Percentiles rank a stretch among this genome's conserved stretches.
Conservation (phyloP, 805 yeast genomes). For the Grigorovia transvaalensis region DNA sequence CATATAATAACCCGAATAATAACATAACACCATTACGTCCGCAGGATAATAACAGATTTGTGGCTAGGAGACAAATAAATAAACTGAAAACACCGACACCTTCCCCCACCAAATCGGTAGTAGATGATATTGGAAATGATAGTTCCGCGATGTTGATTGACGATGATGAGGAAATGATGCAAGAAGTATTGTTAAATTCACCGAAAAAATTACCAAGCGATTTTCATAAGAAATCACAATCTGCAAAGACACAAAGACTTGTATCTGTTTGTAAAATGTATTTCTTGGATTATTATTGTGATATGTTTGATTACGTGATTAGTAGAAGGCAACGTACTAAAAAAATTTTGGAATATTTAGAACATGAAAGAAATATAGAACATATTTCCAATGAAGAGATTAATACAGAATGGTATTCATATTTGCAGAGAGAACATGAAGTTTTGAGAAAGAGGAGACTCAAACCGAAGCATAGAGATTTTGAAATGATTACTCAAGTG, state of each 20-base stretch:
- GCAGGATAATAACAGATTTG: constrained; percentile 4
- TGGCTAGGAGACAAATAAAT: not conserved
- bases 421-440: constrained; percentile 75
- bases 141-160: constrained; percentile 29
- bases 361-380: constrained; percentile 22
- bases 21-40: constrained; percentile 15
- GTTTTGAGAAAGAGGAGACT: constrained; percentile 78
- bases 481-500: constrained; percentile 93
- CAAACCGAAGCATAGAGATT: constrained; percentile 89
- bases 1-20: not conserved
- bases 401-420: constrained; percentile 58
- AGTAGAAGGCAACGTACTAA: constrained; percentile 73
- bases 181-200: constrained; percentile 16
- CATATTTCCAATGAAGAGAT: constrained; percentile 32
- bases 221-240: constrained; percentile 48
- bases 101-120: constrained; percentile 24
- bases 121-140: constrained; percentile 16
- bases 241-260: constrained; percentile 70
- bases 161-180: constrained; percentile 18
- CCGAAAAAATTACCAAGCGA: constrained; percentile 34
- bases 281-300: constrained; percentile 92
- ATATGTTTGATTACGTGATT: constrained; percentile 85
- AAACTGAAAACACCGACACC: constrained; percentile 15
- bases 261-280: constrained; percentile 90
- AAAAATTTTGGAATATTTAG: constrained; percentile 52